Evolutionary conservation across 768 basidiomycete species (phyloP).

Genomic region (Tricholoma sp.): DNA sequence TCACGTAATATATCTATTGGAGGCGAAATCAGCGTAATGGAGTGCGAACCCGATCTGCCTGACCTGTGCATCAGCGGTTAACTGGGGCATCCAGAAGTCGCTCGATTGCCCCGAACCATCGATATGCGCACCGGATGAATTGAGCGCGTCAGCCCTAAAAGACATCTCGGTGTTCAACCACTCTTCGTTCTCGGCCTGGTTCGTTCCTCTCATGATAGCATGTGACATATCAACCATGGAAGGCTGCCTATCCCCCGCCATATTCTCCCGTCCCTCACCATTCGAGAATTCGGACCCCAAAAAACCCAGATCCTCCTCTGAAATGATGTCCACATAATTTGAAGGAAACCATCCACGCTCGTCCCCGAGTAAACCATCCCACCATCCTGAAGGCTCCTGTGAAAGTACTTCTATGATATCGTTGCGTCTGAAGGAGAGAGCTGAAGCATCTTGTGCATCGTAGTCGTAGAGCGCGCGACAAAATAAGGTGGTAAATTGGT

Average conservation of each 20-base stretch:
- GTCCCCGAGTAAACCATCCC: constrained; percentile 90
- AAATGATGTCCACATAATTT: constrained; percentile 82
- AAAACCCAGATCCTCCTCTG: constrained; percentile 68
- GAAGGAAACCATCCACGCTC: constrained; percentile 97
- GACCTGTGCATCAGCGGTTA: constrained; percentile 81
- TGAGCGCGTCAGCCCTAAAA: constrained; percentile 29
- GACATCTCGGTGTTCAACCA: constrained; percentile 51
- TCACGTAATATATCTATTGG: constrained; percentile 87
- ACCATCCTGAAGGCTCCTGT: constrained; percentile 92
- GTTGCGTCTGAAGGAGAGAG: constrained; percentile 79
- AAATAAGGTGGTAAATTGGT: constrained; percentile 70
- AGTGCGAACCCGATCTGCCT: constrained; percentile 17
- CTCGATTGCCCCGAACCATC: constrained; percentile 42
- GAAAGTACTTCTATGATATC: constrained; percentile 94
- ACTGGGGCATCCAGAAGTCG: constrained; percentile 90
- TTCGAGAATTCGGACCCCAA: constrained; percentile 44
- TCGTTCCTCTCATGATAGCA: constrained; percentile 37
- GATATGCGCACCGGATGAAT: constrained; percentile 23
- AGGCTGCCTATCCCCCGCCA: constrained; percentile 19
- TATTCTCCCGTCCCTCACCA: constrained; percentile 21
- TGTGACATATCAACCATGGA: constrained; percentile 46
- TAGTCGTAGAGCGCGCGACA: constrained; percentile 93
- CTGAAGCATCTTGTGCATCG: constrained; percentile 79
- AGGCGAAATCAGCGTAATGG: not conserved
- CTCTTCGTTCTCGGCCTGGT: constrained; percentile 45